phyloP scores from a whole-genome alignment of 2,329 filamentous ascomycete genomes.

The Fusarium abutilonis region DNA sequence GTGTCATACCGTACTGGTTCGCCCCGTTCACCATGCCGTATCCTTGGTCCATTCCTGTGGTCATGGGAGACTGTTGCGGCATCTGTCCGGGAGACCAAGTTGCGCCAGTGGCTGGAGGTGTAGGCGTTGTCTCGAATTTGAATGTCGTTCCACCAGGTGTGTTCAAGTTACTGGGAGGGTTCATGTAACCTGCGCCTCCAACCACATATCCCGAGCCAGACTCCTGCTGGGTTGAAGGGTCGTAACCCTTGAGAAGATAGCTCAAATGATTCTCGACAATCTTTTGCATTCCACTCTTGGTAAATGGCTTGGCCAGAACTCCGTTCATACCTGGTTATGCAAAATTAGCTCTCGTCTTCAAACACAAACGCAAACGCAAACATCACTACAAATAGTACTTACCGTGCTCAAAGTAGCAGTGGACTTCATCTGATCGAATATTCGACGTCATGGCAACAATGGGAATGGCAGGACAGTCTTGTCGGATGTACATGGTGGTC shows the following conservation, averaged over 20 bases:
- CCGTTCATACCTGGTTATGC: constrained; percentile 89
- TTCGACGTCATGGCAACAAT: constrained; percentile 99
- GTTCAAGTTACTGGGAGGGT: constrained; percentile 45
- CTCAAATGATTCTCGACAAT: constrained; percentile 89
- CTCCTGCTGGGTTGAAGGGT: constrained; percentile 59
- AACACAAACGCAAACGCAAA: background rate
- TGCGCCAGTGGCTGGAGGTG: constrained; percentile 60
- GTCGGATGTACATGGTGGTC: constrained; percentile 90
- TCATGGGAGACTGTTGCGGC: constrained; percentile 59
- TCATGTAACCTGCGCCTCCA: constrained; percentile 50
- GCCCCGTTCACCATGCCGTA: constrained; percentile 60
- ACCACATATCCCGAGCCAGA: constrained; percentile 50
- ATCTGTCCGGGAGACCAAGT: constrained; percentile 64
- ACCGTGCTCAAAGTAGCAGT: constrained; percentile 97
- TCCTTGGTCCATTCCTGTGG: constrained; percentile 54
- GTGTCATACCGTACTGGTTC: constrained; percentile 51
- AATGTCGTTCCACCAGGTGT: constrained; percentile 42
- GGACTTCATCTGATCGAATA: constrained; percentile 94
- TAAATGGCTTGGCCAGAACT: constrained; percentile 96
- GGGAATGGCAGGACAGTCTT: constrained; percentile 82
- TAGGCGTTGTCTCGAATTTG: constrained; percentile 67
- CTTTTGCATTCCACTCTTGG: constrained; percentile 82
- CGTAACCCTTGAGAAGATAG: constrained; percentile 75
- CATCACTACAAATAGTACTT: constrained; percentile 51
- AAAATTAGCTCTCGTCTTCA: constrained; percentile 24